A percentile compares a stretch with the other conserved stretches of the same genome.
Conservation (phyloP, 1,139 yeast species). For the Suhomyces guaymorum region DNA sequence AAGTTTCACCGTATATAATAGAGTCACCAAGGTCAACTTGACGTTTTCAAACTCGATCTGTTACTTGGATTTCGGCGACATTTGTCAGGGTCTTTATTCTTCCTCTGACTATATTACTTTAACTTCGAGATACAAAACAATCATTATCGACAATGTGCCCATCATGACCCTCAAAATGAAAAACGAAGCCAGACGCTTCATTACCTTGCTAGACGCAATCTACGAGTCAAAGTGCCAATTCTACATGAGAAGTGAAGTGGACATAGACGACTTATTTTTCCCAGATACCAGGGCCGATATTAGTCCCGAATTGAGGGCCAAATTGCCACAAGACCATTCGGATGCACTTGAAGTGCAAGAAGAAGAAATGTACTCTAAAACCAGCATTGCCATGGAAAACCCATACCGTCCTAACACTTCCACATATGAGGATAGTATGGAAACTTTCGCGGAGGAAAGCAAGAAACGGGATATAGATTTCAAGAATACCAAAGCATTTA, state of each 20-base stretch:
- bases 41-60: conserved; percentile 40
- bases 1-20: conserved; percentile 54
- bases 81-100: conserved; percentile 61
- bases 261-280: conserved; percentile 57
- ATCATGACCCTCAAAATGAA: conserved; percentile 57
- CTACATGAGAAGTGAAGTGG: conserved; percentile 50
- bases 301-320: conserved; percentile 14
- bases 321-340: conserved; percentile 7
- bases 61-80: conserved; percentile 51
- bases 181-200: conserved; percentile 69
- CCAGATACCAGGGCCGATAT: conserved; percentile 41
- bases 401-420: conserved; percentile 74
- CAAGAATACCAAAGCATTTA: conserved; percentile 56
- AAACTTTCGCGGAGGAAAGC: conserved; percentile 33
- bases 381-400: conserved; percentile 56
- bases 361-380: conserved; percentile 69
- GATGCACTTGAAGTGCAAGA: conserved; percentile 52
- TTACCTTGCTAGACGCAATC: conserved; percentile 65
- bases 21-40: conserved; percentile 50
- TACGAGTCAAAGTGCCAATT: conserved; percentile 68
- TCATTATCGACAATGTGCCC: conserved; percentile 64
- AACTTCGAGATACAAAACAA: conserved; percentile 57
- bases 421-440: conserved; percentile 52
- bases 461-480: conserved; percentile 31
- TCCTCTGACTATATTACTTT: conserved; percentile 71